These are phyloP conservation scores for Blastobotrys proliferans DNA, from an alignment of 1,139 yeast genomes.

Conservation along the genomic window DNA sequence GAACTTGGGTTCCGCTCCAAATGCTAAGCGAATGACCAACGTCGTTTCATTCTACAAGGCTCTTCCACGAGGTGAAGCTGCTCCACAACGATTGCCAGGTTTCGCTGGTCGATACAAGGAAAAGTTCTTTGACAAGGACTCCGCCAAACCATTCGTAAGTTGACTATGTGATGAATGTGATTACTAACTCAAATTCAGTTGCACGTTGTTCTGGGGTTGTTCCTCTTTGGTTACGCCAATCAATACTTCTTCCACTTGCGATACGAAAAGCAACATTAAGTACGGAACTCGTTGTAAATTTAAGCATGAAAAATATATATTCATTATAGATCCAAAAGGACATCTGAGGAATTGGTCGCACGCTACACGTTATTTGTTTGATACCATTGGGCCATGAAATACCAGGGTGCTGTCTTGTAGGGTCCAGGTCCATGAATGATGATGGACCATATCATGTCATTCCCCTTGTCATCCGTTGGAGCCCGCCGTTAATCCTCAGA, in stretches of 20 bases:
- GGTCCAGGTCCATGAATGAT: no score
- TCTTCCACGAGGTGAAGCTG: constrained; percentile 75
- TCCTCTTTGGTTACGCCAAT: constrained; percentile 80
- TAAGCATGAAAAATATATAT: no score
- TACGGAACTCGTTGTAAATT: no score
- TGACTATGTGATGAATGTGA: not conserved
- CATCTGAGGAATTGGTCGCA: no score
- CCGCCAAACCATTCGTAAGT: constrained; percentile 56
- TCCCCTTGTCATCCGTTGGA: no score
- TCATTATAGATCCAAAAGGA: no score
- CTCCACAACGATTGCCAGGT: constrained; percentile 18
- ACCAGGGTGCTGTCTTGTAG: no score
- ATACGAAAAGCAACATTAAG: constrained; percentile 41
- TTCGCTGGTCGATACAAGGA: constrained; percentile 46
- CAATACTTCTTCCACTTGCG: constrained; percentile 89
- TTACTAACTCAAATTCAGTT: constrained; percentile 29
- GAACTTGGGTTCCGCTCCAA: constrained; percentile 93
- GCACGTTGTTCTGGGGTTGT: constrained; percentile 68
- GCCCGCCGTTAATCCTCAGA: no score
- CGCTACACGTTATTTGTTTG: no score
- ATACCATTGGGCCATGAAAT: no score
- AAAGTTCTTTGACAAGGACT: constrained; percentile 66
- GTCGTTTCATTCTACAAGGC: constrained; percentile 95
- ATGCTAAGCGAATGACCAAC: constrained; percentile 94
- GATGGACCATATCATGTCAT: no score